phyloP scores from a whole-genome alignment of 1,284 basidiomycete genomes.

The Fomitiporia mediterranea region DNA sequence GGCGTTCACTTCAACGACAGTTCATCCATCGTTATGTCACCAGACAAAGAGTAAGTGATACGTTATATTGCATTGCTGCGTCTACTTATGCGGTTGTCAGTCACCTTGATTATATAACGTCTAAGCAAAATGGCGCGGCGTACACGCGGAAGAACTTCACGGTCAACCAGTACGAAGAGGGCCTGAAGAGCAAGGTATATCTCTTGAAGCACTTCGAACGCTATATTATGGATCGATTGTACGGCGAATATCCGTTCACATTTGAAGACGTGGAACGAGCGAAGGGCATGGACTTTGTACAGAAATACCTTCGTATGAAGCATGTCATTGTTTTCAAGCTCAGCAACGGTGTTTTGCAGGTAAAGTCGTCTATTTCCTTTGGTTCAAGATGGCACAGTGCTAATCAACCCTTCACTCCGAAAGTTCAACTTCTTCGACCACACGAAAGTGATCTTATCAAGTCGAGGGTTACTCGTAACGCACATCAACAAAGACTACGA shows the following conservation, averaged over 20 bases:
- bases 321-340: slow-evolving; percentile 96
- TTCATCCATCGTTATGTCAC: slow-evolving; percentile 78
- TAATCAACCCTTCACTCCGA: slow-evolving; percentile 7
- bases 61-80: neutral
- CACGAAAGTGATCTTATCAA: slow-evolving; percentile 87
- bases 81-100: slow-evolving; percentile 37
- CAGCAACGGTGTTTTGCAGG: slow-evolving; percentile 91
- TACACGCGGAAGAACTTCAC: slow-evolving; percentile 67
- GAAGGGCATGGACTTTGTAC: slow-evolving; percentile 90
- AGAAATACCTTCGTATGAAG: slow-evolving; percentile 95
- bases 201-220: slow-evolving; percentile 88
- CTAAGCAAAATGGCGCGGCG: slow-evolving; percentile 55
- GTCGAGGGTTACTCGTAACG: slow-evolving; percentile 73
- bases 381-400: neutral
- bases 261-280: slow-evolving; percentile 65
- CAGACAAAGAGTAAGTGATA: slow-evolving; percentile 72
- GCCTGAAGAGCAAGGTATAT: slow-evolving; percentile 84
- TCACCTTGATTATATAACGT: slow-evolving; percentile 80
- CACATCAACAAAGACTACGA: slow-evolving; percentile 88
- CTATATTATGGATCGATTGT: slow-evolving; percentile 87
- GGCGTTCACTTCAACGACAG: slow-evolving; percentile 97
- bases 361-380: slow-evolving; percentile 31
- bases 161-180: slow-evolving; percentile 61
- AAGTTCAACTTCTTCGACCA: slow-evolving; percentile 99
- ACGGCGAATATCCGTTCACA: slow-evolving; percentile 77